phyloP scores from a whole-genome alignment of 257 asterid species.

The Nicotiana otophora region DNA sequence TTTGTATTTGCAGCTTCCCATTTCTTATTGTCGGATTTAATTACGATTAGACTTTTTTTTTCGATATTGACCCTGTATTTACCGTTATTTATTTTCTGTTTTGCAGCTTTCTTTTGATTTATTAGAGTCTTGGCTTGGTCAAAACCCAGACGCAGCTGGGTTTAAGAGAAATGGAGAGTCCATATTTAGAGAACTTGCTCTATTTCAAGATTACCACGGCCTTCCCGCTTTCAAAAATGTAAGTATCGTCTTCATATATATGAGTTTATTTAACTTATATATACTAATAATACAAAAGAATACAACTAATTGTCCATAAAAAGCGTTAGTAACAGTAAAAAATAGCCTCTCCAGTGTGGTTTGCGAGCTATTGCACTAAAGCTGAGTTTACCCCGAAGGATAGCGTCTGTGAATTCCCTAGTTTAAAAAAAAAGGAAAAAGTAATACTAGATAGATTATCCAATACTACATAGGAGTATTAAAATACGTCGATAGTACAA shows the following conservation, averaged over 20 bases:
- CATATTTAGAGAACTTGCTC: conserved; percentile 10
- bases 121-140: conserved; percentile 10
- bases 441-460: too few species aligned
- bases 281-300: too few species aligned
- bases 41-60: not conserved
- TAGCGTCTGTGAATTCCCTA: too few species aligned
- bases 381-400: too few species aligned
- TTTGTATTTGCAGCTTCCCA: not conserved
- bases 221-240: conserved; percentile 12
- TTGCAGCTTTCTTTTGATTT: conserved; percentile 12
- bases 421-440: too few species aligned
- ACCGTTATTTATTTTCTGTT: not conserved
- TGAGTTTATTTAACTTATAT: too few species aligned
- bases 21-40: not conserved
- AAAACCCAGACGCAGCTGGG: conserved; percentile 11
- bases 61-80: not conserved
- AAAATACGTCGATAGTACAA: too few species aligned
- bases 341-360: too few species aligned
- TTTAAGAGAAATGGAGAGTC: conserved; percentile 12
- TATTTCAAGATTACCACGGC: conserved; percentile 15
- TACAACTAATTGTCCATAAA: too few species aligned
- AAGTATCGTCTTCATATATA: not conserved
- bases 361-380: too few species aligned
- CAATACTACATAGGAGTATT: too few species aligned
- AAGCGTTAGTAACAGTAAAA: too few species aligned